phyloP scores from a whole-genome alignment of 352 stramenopile genomes.

The Phytophthora colocasiae region DNA sequence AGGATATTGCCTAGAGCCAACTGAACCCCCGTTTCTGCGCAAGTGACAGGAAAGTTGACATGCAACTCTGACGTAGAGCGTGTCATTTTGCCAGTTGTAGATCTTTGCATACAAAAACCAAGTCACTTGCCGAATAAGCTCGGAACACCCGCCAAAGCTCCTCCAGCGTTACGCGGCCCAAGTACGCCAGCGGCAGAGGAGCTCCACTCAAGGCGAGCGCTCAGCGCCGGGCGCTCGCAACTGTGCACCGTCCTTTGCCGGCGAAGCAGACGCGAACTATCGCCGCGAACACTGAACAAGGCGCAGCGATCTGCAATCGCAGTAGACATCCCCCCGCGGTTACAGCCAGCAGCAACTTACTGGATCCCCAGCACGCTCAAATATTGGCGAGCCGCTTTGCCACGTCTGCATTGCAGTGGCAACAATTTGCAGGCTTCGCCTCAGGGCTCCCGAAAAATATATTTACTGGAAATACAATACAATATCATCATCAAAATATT shows the following conservation, averaged over 20 bases:
- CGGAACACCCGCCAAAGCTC: neutral
- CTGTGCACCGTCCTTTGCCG: slow-evolving; percentile 5
- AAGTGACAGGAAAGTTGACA: slow-evolving; percentile 46
- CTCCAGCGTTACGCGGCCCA: neutral
- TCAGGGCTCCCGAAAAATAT: too few species aligned
- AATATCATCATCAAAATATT: too few species aligned
- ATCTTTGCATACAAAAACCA: neutral
- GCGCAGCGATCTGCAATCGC: slow-evolving; percentile 1
- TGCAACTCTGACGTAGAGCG: slow-evolving; percentile 46
- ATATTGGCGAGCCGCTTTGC: slow-evolving; percentile 6
- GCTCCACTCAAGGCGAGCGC: neutral
- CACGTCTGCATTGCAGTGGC: slow-evolving; percentile 3
- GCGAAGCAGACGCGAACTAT: slow-evolving; percentile 9
- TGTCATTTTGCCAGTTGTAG: slow-evolving; percentile 39
- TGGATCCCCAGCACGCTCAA: slow-evolving; percentile 2
- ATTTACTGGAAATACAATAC: too few species aligned
- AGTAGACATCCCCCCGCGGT: slow-evolving; percentile 5
- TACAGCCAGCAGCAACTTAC: too few species aligned
- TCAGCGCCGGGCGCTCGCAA: slow-evolving; percentile 22
- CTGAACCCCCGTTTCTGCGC: slow-evolving; percentile 13
- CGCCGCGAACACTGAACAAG: slow-evolving; percentile 15
- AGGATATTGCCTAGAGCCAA: neutral
- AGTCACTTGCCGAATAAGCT: slow-evolving; percentile 14
- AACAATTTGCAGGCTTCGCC: slow-evolving; percentile 2
- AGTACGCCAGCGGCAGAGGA: slow-evolving; percentile 8